These are phyloP conservation scores for Plasmodium relictum DNA, from an alignment of 169 alveolate species.

Conservation along the genomic window DNA sequence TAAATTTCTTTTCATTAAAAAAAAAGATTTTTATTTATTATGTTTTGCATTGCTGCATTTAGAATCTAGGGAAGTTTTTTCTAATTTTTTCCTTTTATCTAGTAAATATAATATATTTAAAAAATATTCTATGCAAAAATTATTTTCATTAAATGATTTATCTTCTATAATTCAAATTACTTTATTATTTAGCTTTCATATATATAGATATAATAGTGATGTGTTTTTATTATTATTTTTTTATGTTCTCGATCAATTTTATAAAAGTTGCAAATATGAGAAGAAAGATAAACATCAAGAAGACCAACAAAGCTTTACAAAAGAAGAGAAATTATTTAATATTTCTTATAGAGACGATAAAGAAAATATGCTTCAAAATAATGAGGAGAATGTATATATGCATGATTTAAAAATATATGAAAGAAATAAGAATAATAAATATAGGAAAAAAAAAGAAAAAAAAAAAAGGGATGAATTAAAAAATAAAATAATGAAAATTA, in stretches of 20 bases:
- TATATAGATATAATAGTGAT: neutral
- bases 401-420: conserved; percentile 64
- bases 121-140: neutral
- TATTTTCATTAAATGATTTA: neutral
- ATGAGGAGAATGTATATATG: neutral
- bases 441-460: conserved; percentile 32
- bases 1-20: conserved; percentile 22
- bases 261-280: neutral
- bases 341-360: neutral
- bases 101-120: conserved; percentile 27
- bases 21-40: conserved; percentile 1
- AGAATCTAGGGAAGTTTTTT: conserved; percentile 6
- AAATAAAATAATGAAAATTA: conserved; percentile 13
- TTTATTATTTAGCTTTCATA: conserved; percentile 13
- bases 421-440: conserved; percentile 45
- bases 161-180: conserved; percentile 3
- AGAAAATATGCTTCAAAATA: neutral
- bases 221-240: conserved; percentile 7
- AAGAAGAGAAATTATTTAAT: neutral
- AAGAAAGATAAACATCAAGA: neutral
- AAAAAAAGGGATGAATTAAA: conserved; percentile 26
- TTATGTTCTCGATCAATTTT: neutral
- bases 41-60: conserved; percentile 26
- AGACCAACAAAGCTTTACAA: neutral
- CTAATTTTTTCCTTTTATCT: conserved; percentile 8